Evolutionary conservation across 305 asterid genomes (phyloP), one percentile per base, ranked within the genome.

Genomic region (Solanum hybrid): DNA sequence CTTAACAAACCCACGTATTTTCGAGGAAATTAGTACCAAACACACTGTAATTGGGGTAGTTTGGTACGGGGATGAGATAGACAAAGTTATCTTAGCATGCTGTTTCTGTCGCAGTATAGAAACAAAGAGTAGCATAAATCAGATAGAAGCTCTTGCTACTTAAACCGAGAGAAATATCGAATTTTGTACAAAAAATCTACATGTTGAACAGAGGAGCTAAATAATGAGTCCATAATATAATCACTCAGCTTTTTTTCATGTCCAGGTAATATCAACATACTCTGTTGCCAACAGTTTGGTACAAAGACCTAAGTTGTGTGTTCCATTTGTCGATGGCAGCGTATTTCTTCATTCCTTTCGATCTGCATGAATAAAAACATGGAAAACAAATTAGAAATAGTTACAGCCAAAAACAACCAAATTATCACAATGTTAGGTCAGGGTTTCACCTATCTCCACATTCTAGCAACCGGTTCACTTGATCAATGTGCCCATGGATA

Each of bases 401-500:
- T 66, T 26, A 26, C 86, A 87, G 14, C 42, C 42, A 31, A 32
- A 45, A 80, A 35, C 10, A 60, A 89, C 77, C 35, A 88, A 35
- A 38, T 64, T 8, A 87, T 89, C 86, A 64, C 90, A 35, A 64
- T 8, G 27, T 11, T 19, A 37, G 51, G 11, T 82, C 37, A 84
- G 75, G 14, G 87, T 84, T 51, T 31, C 42, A 96, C 99, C 98
- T 97, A 96, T 95, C 99, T 26, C 98, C 98, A 92, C 98, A 95
- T 91, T 96, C 98, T 85, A 96, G 92, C 60, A 97, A 96, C 90
- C 97, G 94, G 90, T 96, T 96, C 92, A 97, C 99, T 94, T 97
- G 99, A 94, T 97, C 99, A 92, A 97, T 97, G 93, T 96, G 98
- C 79, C 99, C 99, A 24, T 92, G 92, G 91, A 97, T 94, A 73